phyloP scores from a whole-genome alignment of 495 filamentous ascomycete genomes.

The Neurospora sp. region DNA sequence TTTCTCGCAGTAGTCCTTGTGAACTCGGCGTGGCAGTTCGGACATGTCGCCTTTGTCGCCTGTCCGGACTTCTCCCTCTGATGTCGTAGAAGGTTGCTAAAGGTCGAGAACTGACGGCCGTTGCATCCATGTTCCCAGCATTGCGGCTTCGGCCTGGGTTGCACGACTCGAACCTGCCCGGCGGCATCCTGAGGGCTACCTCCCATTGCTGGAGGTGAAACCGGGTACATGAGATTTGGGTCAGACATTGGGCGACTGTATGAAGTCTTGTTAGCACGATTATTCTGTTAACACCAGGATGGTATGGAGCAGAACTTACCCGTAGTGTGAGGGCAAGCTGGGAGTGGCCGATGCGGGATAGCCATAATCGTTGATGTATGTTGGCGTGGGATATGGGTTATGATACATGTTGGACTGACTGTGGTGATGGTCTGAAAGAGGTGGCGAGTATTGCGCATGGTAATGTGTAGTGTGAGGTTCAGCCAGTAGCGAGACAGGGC shows the following conservation, averaged over 20 bases:
- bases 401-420: slow-evolving; percentile 27
- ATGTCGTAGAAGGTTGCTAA: slow-evolving; percentile 86
- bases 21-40: slow-evolving; percentile 82
- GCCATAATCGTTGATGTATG: slow-evolving; percentile 28
- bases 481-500: slow-evolving; percentile 34
- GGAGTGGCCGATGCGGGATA: slow-evolving; percentile 29
- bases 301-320: slow-evolving; percentile 19
- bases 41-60: slow-evolving; percentile 75
- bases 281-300: neutral
- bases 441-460: slow-evolving; percentile 34
- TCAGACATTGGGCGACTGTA: slow-evolving; percentile 29
- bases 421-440: slow-evolving; percentile 27
- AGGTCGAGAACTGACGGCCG: slow-evolving; percentile 86
- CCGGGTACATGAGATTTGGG: slow-evolving; percentile 34
- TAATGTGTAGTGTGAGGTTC: slow-evolving; percentile 34
- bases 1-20: slow-evolving; percentile 86
- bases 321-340: slow-evolving; percentile 35
- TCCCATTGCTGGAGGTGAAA: slow-evolving; percentile 20
- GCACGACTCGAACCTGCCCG: slow-evolving; percentile 57
- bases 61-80: slow-evolving; percentile 91
- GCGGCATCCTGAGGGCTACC: slow-evolving; percentile 20
- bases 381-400: slow-evolving; percentile 15
- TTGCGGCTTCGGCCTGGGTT: slow-evolving; percentile 74
- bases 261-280: slow-evolving; percentile 9
- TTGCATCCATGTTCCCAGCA: slow-evolving; percentile 97